phyloP scores from a whole-genome alignment of 2,329 filamentous ascomycete species.

The Rhinocladiella similis region DNA sequence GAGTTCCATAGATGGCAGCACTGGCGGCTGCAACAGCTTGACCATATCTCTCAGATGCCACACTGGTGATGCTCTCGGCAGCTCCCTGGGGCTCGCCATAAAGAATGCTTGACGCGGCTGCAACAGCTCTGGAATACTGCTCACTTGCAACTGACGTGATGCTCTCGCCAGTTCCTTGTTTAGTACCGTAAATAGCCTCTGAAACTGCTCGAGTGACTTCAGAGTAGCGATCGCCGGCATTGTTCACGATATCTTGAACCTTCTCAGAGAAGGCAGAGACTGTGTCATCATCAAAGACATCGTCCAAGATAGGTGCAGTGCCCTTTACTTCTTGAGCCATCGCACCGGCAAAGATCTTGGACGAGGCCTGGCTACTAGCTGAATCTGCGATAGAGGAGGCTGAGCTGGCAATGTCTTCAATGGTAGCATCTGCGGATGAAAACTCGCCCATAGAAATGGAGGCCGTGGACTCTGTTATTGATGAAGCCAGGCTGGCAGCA shows the following conservation, averaged over 20 bases:
- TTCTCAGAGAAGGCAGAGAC: conserved; percentile 51
- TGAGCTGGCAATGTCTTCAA: conserved; percentile 17
- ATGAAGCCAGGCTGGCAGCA: background rate
- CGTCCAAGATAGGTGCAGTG: conserved; percentile 49
- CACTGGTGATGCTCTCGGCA: conserved; percentile 49
- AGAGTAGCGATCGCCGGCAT: conserved; percentile 54
- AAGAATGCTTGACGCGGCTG: conserved; percentile 57
- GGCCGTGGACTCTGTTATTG: conserved; percentile 5
- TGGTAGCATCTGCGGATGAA: conserved; percentile 8
- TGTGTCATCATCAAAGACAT: conserved; percentile 50
- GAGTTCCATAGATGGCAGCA: conserved; percentile 55
- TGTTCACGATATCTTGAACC: conserved; percentile 52
- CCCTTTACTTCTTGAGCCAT: conserved; percentile 53
- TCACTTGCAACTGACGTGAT: conserved; percentile 56
- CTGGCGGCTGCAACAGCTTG: conserved; percentile 61
- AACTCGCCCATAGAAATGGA: conserved; percentile 3
- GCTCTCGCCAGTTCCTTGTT: conserved; percentile 50
- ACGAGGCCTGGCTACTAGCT: conserved; percentile 10
- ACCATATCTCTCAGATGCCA: conserved; percentile 55
- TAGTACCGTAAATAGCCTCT: conserved; percentile 53
- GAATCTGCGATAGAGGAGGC: conserved; percentile 17
- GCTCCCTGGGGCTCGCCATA: conserved; percentile 51
- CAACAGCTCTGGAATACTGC: conserved; percentile 57
- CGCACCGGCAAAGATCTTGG: conserved; percentile 34
- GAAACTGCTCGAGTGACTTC: conserved; percentile 57